phyloP scores from a whole-genome alignment of 805 yeast genomes.

The Saturnispora gosingensis region DNA sequence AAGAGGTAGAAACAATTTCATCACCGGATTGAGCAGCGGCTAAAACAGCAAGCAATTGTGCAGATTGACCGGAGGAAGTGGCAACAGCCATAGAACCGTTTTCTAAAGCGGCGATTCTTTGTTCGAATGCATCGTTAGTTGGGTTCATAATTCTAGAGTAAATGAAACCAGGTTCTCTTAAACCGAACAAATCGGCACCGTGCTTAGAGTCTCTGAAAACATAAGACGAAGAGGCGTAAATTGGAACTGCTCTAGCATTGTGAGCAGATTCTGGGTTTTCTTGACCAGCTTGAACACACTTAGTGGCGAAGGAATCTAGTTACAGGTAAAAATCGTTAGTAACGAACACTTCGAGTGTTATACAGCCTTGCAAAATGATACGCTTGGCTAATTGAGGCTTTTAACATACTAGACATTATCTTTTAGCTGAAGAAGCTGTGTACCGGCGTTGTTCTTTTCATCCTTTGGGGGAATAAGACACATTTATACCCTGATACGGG shows the following conservation, averaged over 20 bases:
- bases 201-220: slow-evolving; percentile 82
- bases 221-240: slow-evolving; percentile 85
- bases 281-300: slow-evolving; percentile 93
- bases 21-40: slow-evolving; percentile 84
- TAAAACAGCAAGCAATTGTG: slow-evolving; percentile 77
- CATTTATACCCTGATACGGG: background rate
- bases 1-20: slow-evolving; percentile 80
- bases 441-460: background rate
- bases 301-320: slow-evolving; percentile 11
- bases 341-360: background rate
- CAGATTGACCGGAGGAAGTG: slow-evolving; percentile 93
- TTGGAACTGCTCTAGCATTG: slow-evolving; percentile 84
- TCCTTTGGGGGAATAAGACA: background rate
- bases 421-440: background rate
- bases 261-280: slow-evolving; percentile 49
- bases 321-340: background rate
- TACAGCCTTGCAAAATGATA: background rate
- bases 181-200: slow-evolving; percentile 84
- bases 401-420: slow-evolving; percentile 3
- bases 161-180: slow-evolving; percentile 75
- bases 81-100: slow-evolving; percentile 89
- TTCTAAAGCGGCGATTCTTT: slow-evolving; percentile 87
- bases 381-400: background rate
- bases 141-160: slow-evolving; percentile 92
- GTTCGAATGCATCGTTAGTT: slow-evolving; percentile 83